Evolutionary conservation across 2,329 filamentous ascomycete genomes (phyloP).

Genomic region (Alternaria conjuncta): DNA sequence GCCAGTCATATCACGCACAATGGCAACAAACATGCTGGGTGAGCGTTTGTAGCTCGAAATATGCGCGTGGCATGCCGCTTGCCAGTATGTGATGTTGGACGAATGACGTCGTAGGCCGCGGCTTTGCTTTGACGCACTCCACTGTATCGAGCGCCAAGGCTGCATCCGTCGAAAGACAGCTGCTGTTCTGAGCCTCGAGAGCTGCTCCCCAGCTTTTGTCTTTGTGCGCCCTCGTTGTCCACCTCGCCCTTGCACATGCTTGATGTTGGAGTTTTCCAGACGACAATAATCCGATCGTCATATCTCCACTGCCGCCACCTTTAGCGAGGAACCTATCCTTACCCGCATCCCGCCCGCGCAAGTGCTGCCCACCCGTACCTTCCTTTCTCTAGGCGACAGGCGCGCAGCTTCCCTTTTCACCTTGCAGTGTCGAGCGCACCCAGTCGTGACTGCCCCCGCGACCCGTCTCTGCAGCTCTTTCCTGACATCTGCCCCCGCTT

Average conservation of each 20-base stretch:
- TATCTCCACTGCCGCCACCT: conserved; percentile 40
- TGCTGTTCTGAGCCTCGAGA: conserved; percentile 6
- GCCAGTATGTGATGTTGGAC: neutral
- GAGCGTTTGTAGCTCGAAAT: neutral
- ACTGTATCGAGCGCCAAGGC: conserved; percentile 10
- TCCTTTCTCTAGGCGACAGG: conserved; percentile 23
- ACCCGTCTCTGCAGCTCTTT: neutral
- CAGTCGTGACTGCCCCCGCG: conserved; percentile 12
- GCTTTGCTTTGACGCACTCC: conserved; percentile 8
- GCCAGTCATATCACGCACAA: neutral
- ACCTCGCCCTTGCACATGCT: neutral
- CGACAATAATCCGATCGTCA: conserved; percentile 23
- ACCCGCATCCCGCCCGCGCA: conserved; percentile 12
- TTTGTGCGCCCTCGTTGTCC: conserved; percentile 10
- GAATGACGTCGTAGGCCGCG: conserved; percentile 23
- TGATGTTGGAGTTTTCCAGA: conserved; percentile 4
- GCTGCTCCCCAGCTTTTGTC: conserved; percentile 7
- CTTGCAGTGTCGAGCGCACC: conserved; percentile 13
- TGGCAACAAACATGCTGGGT: neutral
- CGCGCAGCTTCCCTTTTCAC: conserved; percentile 22
- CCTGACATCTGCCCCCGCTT: conserved; percentile 17
- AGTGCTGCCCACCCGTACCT: conserved; percentile 22
- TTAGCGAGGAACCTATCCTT: conserved; percentile 41
- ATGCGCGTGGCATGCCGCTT: neutral
- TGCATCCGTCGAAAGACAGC: conserved; percentile 6